Percentiles rank a stretch among this genome's conserved stretches.
phyloP scores from a whole-genome alignment of 768 basidiomycete genomes.

The Mycena epipterygia region DNA sequence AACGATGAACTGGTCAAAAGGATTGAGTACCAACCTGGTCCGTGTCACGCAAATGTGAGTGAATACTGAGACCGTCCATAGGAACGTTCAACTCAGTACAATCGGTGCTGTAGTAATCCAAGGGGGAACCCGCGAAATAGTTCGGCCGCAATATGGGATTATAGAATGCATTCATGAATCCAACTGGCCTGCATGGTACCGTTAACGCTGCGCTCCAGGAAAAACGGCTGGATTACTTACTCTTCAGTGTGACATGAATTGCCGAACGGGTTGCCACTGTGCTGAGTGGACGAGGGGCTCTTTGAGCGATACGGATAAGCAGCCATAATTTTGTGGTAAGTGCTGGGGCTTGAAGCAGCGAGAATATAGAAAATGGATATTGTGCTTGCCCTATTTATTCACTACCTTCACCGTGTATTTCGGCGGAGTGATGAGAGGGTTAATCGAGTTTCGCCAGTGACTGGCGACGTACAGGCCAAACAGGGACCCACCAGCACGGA shows the following conservation, averaged over 20 bases:
- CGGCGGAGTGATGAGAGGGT: background rate
- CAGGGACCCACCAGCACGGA: constrained; percentile 3
- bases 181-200: background rate
- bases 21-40: background rate
- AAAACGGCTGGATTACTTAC: background rate
- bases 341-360: background rate
- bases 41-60: background rate
- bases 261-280: background rate
- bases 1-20: background rate
- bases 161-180: background rate
- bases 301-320: background rate
- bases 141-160: background rate
- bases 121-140: no score
- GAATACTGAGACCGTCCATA: background rate
- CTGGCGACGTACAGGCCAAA: background rate
- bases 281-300: background rate
- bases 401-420: background rate
- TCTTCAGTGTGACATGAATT: background rate
- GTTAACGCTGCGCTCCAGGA: no score
- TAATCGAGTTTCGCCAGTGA: background rate
- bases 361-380: background rate
- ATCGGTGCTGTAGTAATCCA: background rate
- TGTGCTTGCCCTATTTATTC: constrained; percentile 10
- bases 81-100: background rate
- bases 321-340: background rate